Evolutionary conservation across 129 eudicot genomes (phyloP).

Genomic region (Ambrosia trifida): DNA sequence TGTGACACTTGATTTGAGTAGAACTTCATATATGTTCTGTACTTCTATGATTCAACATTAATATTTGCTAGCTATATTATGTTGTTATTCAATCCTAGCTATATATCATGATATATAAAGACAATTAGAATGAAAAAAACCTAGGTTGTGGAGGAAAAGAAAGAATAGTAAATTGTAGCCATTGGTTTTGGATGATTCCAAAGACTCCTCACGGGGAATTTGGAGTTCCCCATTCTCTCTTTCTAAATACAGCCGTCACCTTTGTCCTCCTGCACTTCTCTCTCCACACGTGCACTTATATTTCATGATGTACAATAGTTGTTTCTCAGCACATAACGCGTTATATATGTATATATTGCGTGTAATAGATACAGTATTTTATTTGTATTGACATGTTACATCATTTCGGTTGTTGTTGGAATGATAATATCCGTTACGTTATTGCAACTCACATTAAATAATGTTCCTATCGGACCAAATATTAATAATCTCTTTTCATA

Average conservation of each 20-base stretch:
- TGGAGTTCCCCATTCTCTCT: slow-evolving; percentile 54
- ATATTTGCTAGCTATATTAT: no score
- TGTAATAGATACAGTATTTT: background rate
- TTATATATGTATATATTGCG: background rate
- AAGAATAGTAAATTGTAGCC: slow-evolving; percentile 20
- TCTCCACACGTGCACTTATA: slow-evolving; percentile 39
- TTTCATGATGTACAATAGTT: slow-evolving; percentile 19
- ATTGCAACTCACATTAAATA: no score
- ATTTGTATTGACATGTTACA: no score
- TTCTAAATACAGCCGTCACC: slow-evolving; percentile 73
- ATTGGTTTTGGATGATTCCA: slow-evolving; percentile 64
- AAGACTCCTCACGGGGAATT: slow-evolving; percentile 93
- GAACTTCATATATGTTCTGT: no score
- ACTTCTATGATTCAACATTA: background rate
- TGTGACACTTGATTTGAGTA: no score
- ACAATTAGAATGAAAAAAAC: background rate
- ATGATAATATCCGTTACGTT: no score
- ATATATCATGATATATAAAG: no score
- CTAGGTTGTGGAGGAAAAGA: slow-evolving; percentile 13
- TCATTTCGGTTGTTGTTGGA: no score
- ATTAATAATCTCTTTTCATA: no score
- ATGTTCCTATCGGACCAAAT: no score
- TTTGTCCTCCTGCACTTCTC: slow-evolving; percentile 51
- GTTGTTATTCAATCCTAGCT: no score
- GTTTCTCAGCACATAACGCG: slow-evolving; percentile 1